Percentiles rank a stretch among this genome's conserved stretches.
phyloP scores from a whole-genome alignment of 2,329 filamentous ascomycete genomes.

The Aspergillus sp. region DNA sequence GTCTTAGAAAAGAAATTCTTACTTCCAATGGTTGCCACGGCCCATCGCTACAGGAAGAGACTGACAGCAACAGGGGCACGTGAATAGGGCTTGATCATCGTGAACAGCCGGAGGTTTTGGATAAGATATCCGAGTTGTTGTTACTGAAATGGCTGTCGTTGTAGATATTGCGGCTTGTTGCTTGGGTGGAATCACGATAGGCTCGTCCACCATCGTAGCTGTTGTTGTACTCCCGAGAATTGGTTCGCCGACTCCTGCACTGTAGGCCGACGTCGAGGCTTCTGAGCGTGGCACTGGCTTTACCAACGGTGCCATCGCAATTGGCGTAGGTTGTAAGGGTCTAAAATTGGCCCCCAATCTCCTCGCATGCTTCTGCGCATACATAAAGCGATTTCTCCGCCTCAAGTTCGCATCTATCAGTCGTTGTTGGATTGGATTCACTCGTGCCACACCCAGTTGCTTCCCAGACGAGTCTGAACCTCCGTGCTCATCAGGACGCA shows the following conservation, averaged over 20 bases:
- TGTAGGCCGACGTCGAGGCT: too few species aligned
- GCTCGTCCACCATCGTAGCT: neutral
- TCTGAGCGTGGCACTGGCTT: neutral
- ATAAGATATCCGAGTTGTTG: conserved; percentile 1
- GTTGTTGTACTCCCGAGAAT: neutral
- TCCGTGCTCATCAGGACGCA: neutral
- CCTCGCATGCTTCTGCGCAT: conserved; percentile 16
- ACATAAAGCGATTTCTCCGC: conserved; percentile 20
- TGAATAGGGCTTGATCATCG: conserved; percentile 7
- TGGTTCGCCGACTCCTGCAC: too few species aligned
- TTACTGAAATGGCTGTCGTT: conserved; percentile 4
- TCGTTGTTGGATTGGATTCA: conserved; percentile 8
- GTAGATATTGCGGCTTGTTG: neutral
- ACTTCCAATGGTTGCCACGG: conserved; percentile 17
- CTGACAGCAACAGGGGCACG: conserved; percentile 23
- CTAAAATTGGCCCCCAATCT: neutral
- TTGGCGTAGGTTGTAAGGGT: neutral
- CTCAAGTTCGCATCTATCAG: conserved; percentile 14
- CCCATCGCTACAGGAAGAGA: conserved; percentile 1
- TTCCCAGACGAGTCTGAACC: neutral
- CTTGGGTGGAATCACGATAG: neutral
- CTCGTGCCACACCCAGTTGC: neutral
- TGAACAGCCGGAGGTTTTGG: conserved; percentile 11
- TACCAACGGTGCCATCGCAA: neutral
- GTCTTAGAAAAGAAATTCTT: neutral